Evolutionary conservation across 2,329 filamentous ascomycete species (phyloP), one percentile per base, ranked within the genome.

Genomic region (Aspergillus vadensis): DNA sequence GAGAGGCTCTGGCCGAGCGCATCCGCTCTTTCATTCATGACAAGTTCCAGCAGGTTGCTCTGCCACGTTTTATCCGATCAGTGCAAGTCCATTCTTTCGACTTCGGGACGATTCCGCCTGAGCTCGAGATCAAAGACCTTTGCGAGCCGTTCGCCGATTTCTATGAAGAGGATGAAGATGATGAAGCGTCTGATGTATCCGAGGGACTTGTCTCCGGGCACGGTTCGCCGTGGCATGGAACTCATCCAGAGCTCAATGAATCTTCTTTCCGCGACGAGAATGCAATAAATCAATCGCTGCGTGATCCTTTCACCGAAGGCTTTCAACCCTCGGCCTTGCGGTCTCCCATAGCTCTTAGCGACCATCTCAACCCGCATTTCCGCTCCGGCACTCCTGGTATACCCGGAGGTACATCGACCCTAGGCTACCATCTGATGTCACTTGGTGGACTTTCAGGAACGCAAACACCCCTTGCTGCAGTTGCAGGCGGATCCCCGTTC

Each of bases 71-170:
- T 83, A 97, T 99, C 78, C 93, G 95, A 72, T 95, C 92, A 25
- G 95, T 99, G 69, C 90, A 92, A 57, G 93, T 97, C 43, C 93
- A 97, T 75, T 89, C 91, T 63, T 99, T 99, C 78, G 89, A 94
- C 65, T 97, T 99, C 75, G 95, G 95, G 51, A 86, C 83, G 27
- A 87, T 94, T 53, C 83, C 91, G 41, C 95, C 95, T 1, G 86
- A 91, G 68, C 85, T 99, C 44, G 92, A 96, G 73, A 88, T 99
- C 70, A 98, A 97, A 78, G 95, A 98, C 76, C 93, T 99, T 63
- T 96, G 94, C 69, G 93, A 99, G 74, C 95, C 95, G 2, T 84
- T 98, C 60, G 89, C 92, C 0, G 95, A 99, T 71, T 99, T 99
- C 73, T 99, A 99, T 80, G 95, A 97, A 39, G 89, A 90, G 61